Base-by-base conservation (phyloP, 2,329 filamentous ascomycete species). In the Endoconidiophora laricicola region DNA sequence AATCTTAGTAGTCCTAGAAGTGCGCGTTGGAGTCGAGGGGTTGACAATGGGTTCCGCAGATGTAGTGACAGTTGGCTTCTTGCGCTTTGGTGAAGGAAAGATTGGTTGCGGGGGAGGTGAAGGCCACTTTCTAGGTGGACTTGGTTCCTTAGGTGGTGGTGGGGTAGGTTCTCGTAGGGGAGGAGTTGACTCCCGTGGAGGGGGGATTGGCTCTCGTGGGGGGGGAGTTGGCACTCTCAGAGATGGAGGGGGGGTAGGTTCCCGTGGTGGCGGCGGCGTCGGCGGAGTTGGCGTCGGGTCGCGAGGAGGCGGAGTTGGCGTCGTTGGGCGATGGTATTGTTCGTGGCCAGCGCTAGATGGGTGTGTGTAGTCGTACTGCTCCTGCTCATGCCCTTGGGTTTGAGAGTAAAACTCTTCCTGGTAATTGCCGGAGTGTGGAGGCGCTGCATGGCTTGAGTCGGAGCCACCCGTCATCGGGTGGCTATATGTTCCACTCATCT, bases 261-360 rank as follows among this genome's bases (percentile, higher is more conserved):
- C 29, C 45, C 37, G 38, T 18, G 24, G 12, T 4, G 36, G 42
- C 14, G 9, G 6, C 7, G 23, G 44, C n/a, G 43, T n/a, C 10
- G 44, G 40, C 18, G 55, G 58, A 46, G 64, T 63, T 29, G 64
- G 64, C 6, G 62, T 64, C 4, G 63, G 58, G 12, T 60, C 57
- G 36, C 56, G 58, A 46, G 63, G 63, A 24, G 65, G 64, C 4
- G 63, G 65, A 9, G 63, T 64, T 2, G 62, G 66, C 9, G 65
- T 39, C 20, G 22, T 37, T 33, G 49, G 36, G 24, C n/a, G 36
- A 47, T 16, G 45, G 18, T 43, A 43, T 6, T 43, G 41, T 6
- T 6, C 41, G 2, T 43, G 18, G 41, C 9, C 18, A 18, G 26
- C 26, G 16, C 24, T 22, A 36, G 66, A 41, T 60, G 63, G 37